Evolutionary conservation across 176 grass and related monocot species (phyloP), one percentile per base, ranked within the genome.

Genomic region (Hyparrhenia diplandra): DNA sequence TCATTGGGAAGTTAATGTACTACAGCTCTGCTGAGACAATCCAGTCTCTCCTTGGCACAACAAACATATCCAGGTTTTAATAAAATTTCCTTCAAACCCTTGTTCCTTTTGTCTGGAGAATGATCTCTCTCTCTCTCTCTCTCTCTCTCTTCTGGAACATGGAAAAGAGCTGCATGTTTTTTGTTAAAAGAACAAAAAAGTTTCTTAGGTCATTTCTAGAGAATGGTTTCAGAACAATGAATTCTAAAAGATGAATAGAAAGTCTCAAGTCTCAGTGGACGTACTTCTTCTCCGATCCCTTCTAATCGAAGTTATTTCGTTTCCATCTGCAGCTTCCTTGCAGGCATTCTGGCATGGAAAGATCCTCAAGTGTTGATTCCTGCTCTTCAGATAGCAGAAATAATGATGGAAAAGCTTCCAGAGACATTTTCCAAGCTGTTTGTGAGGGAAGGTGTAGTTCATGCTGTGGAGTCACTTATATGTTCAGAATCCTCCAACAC

Each of bases 311-410:
- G 74, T 52, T 66, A 73, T 35, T 13, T 13, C 8, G n/a, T 79
- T 83, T 83, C 47, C 21, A 64, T 71, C 29, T 88, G 73, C 86
- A 97, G 95, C 83, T 97, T 97, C 64, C 84, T 97, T 49, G 95
- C 95, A 57, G 95, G 92, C 49, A 92, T 97, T 80, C 85, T 97
- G 67, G 92, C 95, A n/a, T 94, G 92, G 89, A 97, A 97, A 87
- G 95, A 97, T 84, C 95, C 89, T 2, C 92, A 89, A 80, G 87
- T 97, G 40, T 82, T 97, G 77, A 94, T 97, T 65, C 92, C 92
- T 83, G 87, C 92, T 81, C 87, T 97, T 80, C 87, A 97, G 81
- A 97, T 97, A 82, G 89, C 92, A 73, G 95, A 97, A 76, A 87
- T 91, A 80, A 87, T 97, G 54, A 97, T 97, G 95, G 89, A 97